A percentile compares a stretch with the other conserved stretches of the same genome.
phyloP scores from a whole-genome alignment of 441 rosid species.

The Dalechampia spathulata region DNA sequence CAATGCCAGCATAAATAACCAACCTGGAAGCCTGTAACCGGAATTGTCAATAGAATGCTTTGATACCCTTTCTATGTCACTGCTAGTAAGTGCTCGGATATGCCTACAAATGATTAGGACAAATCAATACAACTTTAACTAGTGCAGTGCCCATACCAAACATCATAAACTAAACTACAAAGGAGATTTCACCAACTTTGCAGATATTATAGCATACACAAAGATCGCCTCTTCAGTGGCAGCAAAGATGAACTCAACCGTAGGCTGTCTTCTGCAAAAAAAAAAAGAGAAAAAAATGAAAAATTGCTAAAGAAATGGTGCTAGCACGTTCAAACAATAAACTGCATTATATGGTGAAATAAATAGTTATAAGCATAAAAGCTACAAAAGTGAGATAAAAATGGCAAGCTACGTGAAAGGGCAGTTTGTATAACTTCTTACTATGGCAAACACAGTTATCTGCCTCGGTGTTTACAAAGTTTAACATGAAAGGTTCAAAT shows the following conservation, averaged over 20 bases:
- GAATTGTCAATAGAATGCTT: constrained; percentile 57
- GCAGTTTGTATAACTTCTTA: background rate
- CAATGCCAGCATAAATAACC: constrained; percentile 16
- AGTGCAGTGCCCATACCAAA: constrained; percentile 3
- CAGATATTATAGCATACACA: constrained; percentile 81
- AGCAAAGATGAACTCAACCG: constrained; percentile 90
- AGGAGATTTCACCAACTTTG: constrained; percentile 63
- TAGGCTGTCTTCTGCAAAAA: constrained; percentile 76
- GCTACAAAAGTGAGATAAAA: background rate
- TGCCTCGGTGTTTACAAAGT: background rate
- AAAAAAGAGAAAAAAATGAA: constrained; percentile 8
- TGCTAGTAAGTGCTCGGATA: constrained; percentile 68
- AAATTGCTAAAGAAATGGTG: constrained; percentile 1
- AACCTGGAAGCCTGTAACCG: constrained; percentile 81
- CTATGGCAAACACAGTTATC: too few relatives aligned
- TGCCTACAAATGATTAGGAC: constrained; percentile 46
- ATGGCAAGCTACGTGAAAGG: background rate
- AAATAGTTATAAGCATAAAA: background rate
- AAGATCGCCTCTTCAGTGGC: constrained; percentile 94
- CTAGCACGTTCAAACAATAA: background rate
- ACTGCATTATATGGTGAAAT: too few relatives aligned
- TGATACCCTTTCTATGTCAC: constrained; percentile 66
- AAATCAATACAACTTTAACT: background rate
- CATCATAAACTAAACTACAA: constrained; percentile 13
- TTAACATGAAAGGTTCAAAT: background rate